Base-by-base conservation (phyloP, 1,284 basidiomycete genomes). In the Sanguinoderma infundibulare region DNA sequence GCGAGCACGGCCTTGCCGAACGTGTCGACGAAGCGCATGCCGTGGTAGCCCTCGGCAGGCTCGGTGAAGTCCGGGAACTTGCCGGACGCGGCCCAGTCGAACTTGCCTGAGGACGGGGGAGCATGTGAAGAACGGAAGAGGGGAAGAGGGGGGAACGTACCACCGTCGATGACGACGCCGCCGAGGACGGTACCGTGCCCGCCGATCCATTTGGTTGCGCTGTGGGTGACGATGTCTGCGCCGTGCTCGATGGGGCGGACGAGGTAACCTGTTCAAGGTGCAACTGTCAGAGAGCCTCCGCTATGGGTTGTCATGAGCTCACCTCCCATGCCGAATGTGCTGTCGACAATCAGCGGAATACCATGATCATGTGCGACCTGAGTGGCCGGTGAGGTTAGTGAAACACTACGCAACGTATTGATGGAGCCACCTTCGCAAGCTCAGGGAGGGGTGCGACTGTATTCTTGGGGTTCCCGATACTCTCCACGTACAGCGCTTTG, bases 121-220 rank as follows among this genome's bases (percentile, higher is more conserved):
- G 24, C 3, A 53, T 32, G 34, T 5, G 39, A 14, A 4, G 15
- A 24, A 39, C 20, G n/a, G 22, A 10, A 26, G 20, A 30, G 49
- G 17, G 17, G 28, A 3, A 10, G 15, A 20, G 50, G n/a, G 46
- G 52, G 32, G n/a, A 2, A 70, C 73, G 9, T 61, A 81, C 85
- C 93, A 24, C 87, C 84, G 74, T 95, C 94, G 60, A 96, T 75
- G 65, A 96, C 81, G 22, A 95, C 88, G 61, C 95, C 94, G 7
- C 83, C 94, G 57, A 96, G 93, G 32, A 92, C 94, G 1, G 90
- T 96, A 60, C 94, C 94, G 73, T 95, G 94, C 0, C 94, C 93
- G 39, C 93, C 91, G 59, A 96, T 94, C 94, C 94, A 96, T 73
- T 96, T 96, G 3, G 94, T 95, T 0, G 93, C 92, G 63, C 89